phyloP scores from a whole-genome alignment of 1,284 basidiomycete species.

The Neonothopanus nambi region DNA sequence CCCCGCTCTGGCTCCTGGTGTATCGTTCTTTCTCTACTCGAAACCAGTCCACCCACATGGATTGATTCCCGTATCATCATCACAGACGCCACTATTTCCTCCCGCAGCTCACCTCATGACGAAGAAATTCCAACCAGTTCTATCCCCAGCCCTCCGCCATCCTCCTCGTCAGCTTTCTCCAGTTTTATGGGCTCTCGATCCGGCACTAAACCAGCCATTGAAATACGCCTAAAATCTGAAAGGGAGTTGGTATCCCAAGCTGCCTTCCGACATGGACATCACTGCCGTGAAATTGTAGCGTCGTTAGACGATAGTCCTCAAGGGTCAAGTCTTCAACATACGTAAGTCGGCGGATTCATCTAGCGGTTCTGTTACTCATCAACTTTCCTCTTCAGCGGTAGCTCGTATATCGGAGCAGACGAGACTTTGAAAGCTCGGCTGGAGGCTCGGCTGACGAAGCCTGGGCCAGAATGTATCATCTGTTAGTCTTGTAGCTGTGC shows the following conservation, averaged over 20 bases:
- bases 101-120: conserved; percentile 19
- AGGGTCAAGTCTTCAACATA: conserved; percentile 53
- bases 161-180: conserved; percentile 18
- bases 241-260: conserved; percentile 28
- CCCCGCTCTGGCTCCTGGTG: conserved; percentile 53
- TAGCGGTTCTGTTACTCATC: background rate
- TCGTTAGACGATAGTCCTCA: conserved; percentile 45
- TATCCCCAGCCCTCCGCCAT: conserved; percentile 11
- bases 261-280: conserved; percentile 15
- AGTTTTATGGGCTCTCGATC: conserved; percentile 7
- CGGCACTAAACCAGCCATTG: conserved; percentile 37
- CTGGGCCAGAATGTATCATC: conserved; percentile 51
- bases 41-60: conserved; percentile 60
- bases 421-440: conserved; percentile 53
- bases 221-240: conserved; percentile 41
- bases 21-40: conserved; percentile 51
- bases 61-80: conserved; percentile 60
- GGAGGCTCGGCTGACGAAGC: conserved; percentile 52
- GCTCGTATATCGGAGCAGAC: conserved; percentile 54
- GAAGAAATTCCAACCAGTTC: background rate
- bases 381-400: conserved; percentile 39
- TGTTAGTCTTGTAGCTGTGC: too few species aligned
- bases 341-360: conserved; percentile 40
- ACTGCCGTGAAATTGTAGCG: conserved; percentile 35
- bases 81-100: conserved; percentile 34